Evolutionary conservation across 495 filamentous ascomycete species (phyloP), one percentile per base, ranked within the genome.

Genomic region (Penicillium herquei): DNA sequence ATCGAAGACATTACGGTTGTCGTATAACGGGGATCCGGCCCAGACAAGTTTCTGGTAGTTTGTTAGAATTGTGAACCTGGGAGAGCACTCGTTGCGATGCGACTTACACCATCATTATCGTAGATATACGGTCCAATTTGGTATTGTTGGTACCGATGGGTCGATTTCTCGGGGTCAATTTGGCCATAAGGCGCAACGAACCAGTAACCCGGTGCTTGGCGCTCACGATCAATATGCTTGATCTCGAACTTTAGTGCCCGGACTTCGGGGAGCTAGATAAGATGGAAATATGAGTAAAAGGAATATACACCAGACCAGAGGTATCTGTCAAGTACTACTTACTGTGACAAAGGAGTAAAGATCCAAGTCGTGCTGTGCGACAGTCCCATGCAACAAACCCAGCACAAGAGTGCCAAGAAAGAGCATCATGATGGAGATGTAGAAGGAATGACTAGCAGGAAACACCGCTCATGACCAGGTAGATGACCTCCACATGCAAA

Each of bases 41-140:
- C 70, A 69, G 32, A 73, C 56, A 26, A 73, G 69, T 32, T 55
- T 56, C 73, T 76, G 57, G 39, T 14, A 11, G 10, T 12, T 8
- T 6, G 48, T 39, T 3, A 56, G 32, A 16, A 43, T 13, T 16
- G 26, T 1, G 35, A 33, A 18, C 42, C 31, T 9, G 6, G 11
- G 26, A 33, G 44, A 42, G 14, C 35, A 44, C 37, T 56, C 45
- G 50, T 26, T 39, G 30, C 30, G 26, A 32, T 35, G 30, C 18
- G 46, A 64, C 70, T 39, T 65, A 70, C 70, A 5, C 70, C 70
- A 32, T 72, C 63, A 8, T 51, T 53, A 51, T 72, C 70, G 39
- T 65, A 75, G 21, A 75, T 73, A 61, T 75, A 67, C 1, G 72
- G 72, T 4, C 70, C 70, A 42, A 71, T 51, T 46, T 73, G 70